Evolutionary conservation across 306 rosid genomes (phyloP).

Genomic region (Acacia acuminata): DNA sequence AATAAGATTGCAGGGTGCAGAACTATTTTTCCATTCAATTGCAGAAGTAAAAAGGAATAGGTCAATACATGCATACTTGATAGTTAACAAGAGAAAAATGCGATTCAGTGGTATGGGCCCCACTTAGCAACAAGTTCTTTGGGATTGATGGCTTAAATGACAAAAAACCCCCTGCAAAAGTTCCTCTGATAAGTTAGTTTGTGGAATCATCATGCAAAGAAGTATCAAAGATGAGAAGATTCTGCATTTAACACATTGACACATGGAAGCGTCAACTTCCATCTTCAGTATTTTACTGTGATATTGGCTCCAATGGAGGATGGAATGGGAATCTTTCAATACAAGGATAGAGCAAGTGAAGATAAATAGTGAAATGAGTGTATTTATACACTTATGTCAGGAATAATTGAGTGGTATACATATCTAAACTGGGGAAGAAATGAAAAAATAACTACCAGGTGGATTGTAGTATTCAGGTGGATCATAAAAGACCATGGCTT

Average conservation of each 20-base stretch:
- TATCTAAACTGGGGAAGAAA: constrained; percentile 15
- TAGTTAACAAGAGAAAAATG: constrained; percentile 85
- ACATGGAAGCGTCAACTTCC: constrained; percentile 23
- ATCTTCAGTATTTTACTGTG: constrained; percentile 22
- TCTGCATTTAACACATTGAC: constrained; percentile 9
- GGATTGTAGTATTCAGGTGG: constrained; percentile 89
- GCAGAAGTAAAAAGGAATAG: constrained; percentile 41
- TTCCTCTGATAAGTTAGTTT: constrained; percentile 22
- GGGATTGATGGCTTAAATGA: constrained; percentile 89
- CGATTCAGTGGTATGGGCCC: constrained; percentile 66
- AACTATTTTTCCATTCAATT: constrained; percentile 30
- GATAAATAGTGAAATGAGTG: constrained; percentile 9
- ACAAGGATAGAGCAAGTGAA: not conserved
- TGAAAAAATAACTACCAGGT: constrained; percentile 51
- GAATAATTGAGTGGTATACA: constrained; percentile 21
- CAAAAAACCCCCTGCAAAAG: constrained; percentile 83
- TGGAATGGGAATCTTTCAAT: constrained; percentile 17
- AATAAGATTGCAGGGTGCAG: constrained; percentile 24
- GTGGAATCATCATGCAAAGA: constrained; percentile 22
- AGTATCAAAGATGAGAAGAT: constrained; percentile 27
- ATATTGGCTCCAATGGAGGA: constrained; percentile 12
- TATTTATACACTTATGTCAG: constrained; percentile 1
- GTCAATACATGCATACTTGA: constrained; percentile 72
- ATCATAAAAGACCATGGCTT: constrained; percentile 85
- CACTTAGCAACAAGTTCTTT: constrained; percentile 67